A percentile compares a stretch with the other conserved stretches of the same genome.
Evolutionary conservation across 345 rosid genomes (phyloP).

Genomic region (Reutealis trisperma): DNA sequence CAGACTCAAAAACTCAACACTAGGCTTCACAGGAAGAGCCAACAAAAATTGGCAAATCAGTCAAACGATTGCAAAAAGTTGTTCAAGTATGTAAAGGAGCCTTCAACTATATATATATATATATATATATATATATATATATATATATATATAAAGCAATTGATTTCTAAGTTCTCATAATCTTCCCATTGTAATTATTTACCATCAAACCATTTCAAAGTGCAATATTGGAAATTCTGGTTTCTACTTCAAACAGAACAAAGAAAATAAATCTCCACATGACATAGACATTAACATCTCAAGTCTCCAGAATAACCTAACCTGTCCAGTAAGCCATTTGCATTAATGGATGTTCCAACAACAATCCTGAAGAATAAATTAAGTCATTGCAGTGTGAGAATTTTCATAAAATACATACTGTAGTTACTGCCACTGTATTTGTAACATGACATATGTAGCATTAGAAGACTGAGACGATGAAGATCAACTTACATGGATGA

Average conservation of each 20-base stretch:
- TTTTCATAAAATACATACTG: background rate
- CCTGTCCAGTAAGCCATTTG: slow-evolving; percentile 37
- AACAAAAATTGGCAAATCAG: background rate
- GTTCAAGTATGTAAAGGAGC: background rate
- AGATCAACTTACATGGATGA: slow-evolving; percentile 46
- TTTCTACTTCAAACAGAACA: too few relatives aligned
- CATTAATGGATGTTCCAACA: slow-evolving; percentile 48
- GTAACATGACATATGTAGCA: background rate
- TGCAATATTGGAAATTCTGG: background rate
- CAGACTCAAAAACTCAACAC: background rate
- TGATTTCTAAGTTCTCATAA: background rate
- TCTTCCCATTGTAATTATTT: background rate
- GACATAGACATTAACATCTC: too few relatives aligned
- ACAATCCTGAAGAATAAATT: slow-evolving; percentile 41
- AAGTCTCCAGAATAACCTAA: slow-evolving; percentile 10
- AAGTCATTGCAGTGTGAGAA: slow-evolving; percentile 15
- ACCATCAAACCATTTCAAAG: background rate
- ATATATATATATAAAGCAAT: background rate
- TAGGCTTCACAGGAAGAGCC: background rate
- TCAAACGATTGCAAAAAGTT: background rate
- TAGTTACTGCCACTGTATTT: background rate
- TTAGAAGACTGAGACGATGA: background rate
- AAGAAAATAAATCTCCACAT: too few relatives aligned
- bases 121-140: too few relatives aligned
- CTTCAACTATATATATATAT: too few relatives aligned